Conservation (phyloP, 75 land plant genomes). For the Cupressus sempervirens region DNA sequence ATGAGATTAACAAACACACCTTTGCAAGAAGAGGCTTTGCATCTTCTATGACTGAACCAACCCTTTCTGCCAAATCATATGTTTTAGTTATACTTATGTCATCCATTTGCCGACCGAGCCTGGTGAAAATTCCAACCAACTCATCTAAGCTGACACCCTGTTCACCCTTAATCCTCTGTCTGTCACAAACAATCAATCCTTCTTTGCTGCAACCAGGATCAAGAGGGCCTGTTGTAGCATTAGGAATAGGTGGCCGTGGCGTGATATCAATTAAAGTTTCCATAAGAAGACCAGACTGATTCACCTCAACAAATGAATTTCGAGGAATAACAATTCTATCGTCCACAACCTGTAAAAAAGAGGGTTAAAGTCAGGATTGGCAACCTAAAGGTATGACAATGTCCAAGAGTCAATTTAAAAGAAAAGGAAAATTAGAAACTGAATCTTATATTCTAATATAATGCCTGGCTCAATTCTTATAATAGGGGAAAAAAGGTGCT, state of each 20-base stretch:
- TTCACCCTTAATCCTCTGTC: slow-evolving; percentile 74
- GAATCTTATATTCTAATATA: neutral
- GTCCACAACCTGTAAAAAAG: slow-evolving; percentile 60
- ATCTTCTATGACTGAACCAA: slow-evolving; percentile 62
- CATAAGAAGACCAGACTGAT: slow-evolving; percentile 94
- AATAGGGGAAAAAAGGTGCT: neutral
- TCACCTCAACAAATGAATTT: slow-evolving; percentile 90
- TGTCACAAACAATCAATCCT: slow-evolving; percentile 92
- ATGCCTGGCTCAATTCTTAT: neutral
- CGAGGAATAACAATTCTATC: slow-evolving; percentile 78
- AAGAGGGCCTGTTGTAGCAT: slow-evolving; percentile 71
- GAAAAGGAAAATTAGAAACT: slow-evolving; percentile 4
- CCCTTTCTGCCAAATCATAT: slow-evolving; percentile 65
- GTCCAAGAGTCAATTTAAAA: neutral
- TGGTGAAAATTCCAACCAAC: slow-evolving; percentile 79
- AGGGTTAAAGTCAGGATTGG: neutral
- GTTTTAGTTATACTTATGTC: slow-evolving; percentile 55
- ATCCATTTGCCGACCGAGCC: slow-evolving; percentile 76
- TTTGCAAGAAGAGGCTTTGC: slow-evolving; percentile 79
- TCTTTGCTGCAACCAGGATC: slow-evolving; percentile 65
- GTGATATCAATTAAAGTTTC: slow-evolving; percentile 95
- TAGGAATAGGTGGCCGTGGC: slow-evolving; percentile 72
- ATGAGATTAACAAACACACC: slow-evolving; percentile 37
- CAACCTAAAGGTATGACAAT: neutral
- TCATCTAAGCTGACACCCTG: slow-evolving; percentile 94